Base-by-base conservation (phyloP, 257 asterid genomes). In the Solanum clarkiae region DNA sequence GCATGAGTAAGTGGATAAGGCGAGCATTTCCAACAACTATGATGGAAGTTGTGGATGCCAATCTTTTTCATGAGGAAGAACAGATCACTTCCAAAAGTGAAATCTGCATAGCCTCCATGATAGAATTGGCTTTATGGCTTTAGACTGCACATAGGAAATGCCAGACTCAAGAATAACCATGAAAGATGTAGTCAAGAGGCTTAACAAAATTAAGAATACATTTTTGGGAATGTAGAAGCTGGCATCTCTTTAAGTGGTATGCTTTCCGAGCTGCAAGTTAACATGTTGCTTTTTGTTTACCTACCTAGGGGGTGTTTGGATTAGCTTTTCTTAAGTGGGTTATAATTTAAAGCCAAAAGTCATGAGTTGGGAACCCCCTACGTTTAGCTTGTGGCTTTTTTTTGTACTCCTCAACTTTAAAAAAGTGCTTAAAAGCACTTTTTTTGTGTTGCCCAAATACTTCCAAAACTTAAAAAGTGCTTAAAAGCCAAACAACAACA, bases 1-100 rank as follows among this genome's bases (percentile, higher is more conserved):
- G 74, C 84, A 32, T 86, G 45, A 86, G 85, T 40, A 26, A 84
- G 9, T 90, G 88, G 90, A 87, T 85, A 17, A 85, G 45, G 12
- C 80, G 22, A 59, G 80, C 87, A 29, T 49, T 90, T 71, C 10
- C 32, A 42, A 13, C 18, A 22, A 71, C 55, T 42, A 44, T 10
- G 55, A 20, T 71, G 56, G 55, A 71, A 10, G 29, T 71, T 71
- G 80, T 71, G 80, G 80, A 71, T 44, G 55, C 16, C 16, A 1
- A 71, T 44, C 6, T 71, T 42, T 18, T 71, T 6, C 5, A 0
- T 7, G 29, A 6, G 80, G 40, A 72, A 22, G 80, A 44, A 44
- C 2, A 72, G 8, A n/a, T 69, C 47, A 69, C 51, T 36, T 36
- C 51, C 15, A 17, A 69, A 69, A 69, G 26, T 69, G 77, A 36